phyloP scores from a whole-genome alignment of 306 rosid genomes.

The Spatholobus suberectus region DNA sequence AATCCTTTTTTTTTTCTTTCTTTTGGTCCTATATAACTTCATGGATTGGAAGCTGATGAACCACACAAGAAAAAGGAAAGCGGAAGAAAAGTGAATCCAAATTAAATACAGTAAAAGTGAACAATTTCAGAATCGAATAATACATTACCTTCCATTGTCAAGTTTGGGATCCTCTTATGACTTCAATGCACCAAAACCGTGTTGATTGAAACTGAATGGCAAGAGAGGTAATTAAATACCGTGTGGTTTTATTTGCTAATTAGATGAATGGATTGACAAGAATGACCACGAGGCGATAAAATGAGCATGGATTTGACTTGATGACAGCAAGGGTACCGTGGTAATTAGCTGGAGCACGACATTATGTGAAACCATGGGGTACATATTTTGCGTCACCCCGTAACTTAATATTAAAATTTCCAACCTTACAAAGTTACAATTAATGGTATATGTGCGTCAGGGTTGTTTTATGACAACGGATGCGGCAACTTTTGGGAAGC shows the following conservation, averaged over 20 bases:
- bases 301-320: not conserved
- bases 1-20: no score
- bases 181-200: not conserved
- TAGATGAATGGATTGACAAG: not conserved
- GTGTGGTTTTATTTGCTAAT: not conserved
- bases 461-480: not conserved
- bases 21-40: not conserved
- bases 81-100: not conserved
- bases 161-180: not conserved
- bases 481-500: conserved; percentile 7
- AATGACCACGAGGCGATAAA: not conserved
- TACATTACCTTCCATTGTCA: not conserved
- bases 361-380: no score
- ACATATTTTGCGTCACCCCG: not conserved
- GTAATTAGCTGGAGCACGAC: no score
- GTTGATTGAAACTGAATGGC: conserved; percentile 13
- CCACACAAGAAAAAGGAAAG: not conserved
- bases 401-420: not conserved
- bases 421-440: no score
- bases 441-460: not conserved
- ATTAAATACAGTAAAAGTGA: not conserved
- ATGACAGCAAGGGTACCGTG: not conserved
- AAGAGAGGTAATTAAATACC: not conserved
- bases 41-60: not conserved
- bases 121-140: not conserved